Evolutionary conservation across 2,329 filamentous ascomycete genomes (phyloP).

Genomic region (Diaporthe citri): DNA sequence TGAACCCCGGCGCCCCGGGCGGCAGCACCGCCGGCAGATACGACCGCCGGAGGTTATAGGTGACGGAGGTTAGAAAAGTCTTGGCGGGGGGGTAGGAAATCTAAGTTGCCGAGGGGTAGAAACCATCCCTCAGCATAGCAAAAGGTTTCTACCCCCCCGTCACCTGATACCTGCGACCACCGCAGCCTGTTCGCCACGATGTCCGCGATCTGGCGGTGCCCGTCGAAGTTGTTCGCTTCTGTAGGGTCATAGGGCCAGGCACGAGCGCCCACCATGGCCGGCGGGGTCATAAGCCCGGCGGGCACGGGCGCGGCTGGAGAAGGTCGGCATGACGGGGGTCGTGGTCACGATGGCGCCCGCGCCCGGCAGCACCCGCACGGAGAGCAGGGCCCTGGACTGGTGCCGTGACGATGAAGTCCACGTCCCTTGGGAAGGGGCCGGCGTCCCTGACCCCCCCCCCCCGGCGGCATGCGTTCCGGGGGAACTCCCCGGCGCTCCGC

Average conservation of each 20-base stretch:
- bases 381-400: background rate
- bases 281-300: background rate
- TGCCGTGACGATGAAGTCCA: background rate
- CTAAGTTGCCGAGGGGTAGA: no score
- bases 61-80: no score
- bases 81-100: no score
- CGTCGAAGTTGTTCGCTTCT: background rate
- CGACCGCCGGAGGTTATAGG: no score
- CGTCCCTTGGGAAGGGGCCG: background rate
- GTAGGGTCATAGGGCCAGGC: background rate
- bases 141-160: no score
- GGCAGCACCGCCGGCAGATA: background rate
- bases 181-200: background rate
- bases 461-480: background rate
- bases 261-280: background rate
- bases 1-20: background rate
- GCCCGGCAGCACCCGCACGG: background rate
- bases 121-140: no score
- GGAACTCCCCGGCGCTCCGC: background rate
- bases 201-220: background rate
- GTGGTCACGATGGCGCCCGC: background rate
- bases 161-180: no score
- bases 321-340: no score
- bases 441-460: background rate
- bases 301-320: background rate